phyloP scores from a whole-genome alignment of 768 basidiomycete genomes.

The Lactarius indigo region DNA sequence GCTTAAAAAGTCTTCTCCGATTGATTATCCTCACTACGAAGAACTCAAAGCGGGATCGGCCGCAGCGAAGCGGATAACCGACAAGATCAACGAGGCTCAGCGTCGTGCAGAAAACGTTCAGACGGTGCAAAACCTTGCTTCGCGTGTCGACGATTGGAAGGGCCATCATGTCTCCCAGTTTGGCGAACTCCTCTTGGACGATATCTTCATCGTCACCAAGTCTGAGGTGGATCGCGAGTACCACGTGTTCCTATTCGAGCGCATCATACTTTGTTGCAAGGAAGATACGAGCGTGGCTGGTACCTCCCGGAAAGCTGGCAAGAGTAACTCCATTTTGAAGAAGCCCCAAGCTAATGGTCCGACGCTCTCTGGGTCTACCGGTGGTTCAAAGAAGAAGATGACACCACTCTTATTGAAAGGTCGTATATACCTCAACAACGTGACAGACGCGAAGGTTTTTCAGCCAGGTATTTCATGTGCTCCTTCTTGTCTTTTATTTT shows the following conservation, averaged over 20 bases:
- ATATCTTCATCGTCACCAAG: constrained; percentile 94
- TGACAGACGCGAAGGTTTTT: constrained; percentile 61
- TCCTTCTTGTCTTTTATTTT: constrained; percentile 4
- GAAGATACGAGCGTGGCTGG: constrained; percentile 58
- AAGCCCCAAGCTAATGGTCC: constrained; percentile 60
- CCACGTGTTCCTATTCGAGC: constrained; percentile 97
- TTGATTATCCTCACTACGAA: constrained; percentile 65
- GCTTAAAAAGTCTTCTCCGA: constrained; percentile 62
- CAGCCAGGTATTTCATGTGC: constrained; percentile 54
- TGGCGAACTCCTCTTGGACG: constrained; percentile 90
- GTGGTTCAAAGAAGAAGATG: constrained; percentile 65
- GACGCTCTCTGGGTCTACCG: constrained; percentile 47
- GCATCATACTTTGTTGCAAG: constrained; percentile 98
- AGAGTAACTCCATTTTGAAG: constrained; percentile 87
- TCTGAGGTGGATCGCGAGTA: constrained; percentile 96
- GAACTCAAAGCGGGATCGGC: constrained; percentile 82
- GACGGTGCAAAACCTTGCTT: constrained; percentile 81
- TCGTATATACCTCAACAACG: constrained; percentile 95
- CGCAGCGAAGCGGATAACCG: constrained; percentile 89
- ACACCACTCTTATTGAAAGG: constrained; percentile 89
- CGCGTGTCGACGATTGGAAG: constrained; percentile 97
- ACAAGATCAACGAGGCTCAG: constrained; percentile 94
- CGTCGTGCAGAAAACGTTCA: constrained; percentile 87
- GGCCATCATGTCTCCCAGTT: constrained; percentile 95
- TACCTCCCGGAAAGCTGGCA: constrained; percentile 67